These are phyloP conservation scores for Leptographium procerum DNA, from an alignment of 2,329 filamentous ascomycete species.

Conservation along the genomic window DNA sequence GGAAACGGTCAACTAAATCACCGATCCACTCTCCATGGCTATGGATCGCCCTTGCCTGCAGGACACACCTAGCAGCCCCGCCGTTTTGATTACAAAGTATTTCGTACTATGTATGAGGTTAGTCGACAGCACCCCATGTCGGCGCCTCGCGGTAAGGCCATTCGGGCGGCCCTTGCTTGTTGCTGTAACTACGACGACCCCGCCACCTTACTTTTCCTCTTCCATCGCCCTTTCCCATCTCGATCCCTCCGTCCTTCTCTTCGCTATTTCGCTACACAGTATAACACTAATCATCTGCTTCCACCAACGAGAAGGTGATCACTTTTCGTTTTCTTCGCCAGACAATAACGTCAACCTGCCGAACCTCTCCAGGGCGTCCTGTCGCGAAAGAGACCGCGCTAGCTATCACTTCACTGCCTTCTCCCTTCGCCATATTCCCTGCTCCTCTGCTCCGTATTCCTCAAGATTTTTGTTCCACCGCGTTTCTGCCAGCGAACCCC, in stretches of 20 bases:
- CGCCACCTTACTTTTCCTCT: conserved; percentile 9
- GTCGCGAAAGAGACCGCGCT: not conserved
- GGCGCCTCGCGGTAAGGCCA: not conserved
- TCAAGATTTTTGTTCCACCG: not conserved
- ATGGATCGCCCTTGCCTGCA: not conserved
- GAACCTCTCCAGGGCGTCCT: not conserved
- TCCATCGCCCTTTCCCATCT: conserved; percentile 5
- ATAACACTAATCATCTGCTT: not conserved
- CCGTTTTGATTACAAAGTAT: not conserved
- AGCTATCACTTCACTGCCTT: not conserved
- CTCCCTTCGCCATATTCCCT: not conserved
- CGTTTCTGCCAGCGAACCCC: not conserved
- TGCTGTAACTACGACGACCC: conserved; percentile 8
- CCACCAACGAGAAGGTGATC: not conserved
- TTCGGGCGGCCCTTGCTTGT: not conserved
- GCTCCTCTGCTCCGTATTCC: not conserved
- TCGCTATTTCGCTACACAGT: not conserved
- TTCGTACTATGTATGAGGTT: not conserved
- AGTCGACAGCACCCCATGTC: not conserved
- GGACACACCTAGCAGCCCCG: not conserved
- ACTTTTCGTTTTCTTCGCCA: not conserved
- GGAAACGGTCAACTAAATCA: not conserved
- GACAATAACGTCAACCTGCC: not conserved
- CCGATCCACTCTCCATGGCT: not conserved
- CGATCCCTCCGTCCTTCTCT: not conserved